Conservation (phyloP, 2,329 filamentous ascomycete genomes). For the Chlorencoelia australis region DNA sequence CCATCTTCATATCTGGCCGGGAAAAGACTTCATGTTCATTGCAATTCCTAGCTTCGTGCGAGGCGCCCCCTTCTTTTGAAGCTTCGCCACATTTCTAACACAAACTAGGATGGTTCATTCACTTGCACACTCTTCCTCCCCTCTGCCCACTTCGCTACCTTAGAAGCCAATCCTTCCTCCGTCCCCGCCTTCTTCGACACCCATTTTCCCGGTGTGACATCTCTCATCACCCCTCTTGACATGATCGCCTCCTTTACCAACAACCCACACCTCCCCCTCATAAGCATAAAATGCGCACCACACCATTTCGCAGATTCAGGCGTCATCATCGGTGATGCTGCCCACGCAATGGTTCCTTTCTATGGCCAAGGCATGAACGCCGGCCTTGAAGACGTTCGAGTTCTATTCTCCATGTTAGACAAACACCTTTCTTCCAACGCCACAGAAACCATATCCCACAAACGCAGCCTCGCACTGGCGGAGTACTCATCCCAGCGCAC, state of each 20-base stretch:
- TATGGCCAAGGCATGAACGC: constrained; percentile 98
- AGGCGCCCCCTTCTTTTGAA: neutral
- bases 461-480: constrained; percentile 60
- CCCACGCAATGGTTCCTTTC: constrained; percentile 97
- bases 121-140: constrained; percentile 92
- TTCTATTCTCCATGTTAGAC: constrained; percentile 77
- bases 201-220: constrained; percentile 79
- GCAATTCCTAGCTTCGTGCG: constrained; percentile 59
- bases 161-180: constrained; percentile 52
- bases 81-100: constrained; percentile 7
- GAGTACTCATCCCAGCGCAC: constrained; percentile 68
- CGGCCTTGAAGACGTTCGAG: constrained; percentile 84
- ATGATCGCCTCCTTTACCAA: constrained; percentile 64
- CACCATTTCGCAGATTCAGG: constrained; percentile 70
- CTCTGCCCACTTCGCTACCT: constrained; percentile 52
- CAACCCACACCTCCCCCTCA: constrained; percentile 86
- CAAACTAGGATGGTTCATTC: constrained; percentile 70
- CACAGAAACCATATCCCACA: constrained; percentile 41
- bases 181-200: constrained; percentile 67
- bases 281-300: constrained; percentile 85
- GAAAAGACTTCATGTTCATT: constrained; percentile 94
- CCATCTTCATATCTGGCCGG: constrained; percentile 96
- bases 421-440: constrained; percentile 34
- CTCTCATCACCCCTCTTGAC: constrained; percentile 55
- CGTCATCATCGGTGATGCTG: constrained; percentile 85